A percentile compares a stretch with the other conserved stretches of the same genome.
Evolutionary conservation across 768 basidiomycete genomes (phyloP).

Genomic region (Jaapia argillacea): DNA sequence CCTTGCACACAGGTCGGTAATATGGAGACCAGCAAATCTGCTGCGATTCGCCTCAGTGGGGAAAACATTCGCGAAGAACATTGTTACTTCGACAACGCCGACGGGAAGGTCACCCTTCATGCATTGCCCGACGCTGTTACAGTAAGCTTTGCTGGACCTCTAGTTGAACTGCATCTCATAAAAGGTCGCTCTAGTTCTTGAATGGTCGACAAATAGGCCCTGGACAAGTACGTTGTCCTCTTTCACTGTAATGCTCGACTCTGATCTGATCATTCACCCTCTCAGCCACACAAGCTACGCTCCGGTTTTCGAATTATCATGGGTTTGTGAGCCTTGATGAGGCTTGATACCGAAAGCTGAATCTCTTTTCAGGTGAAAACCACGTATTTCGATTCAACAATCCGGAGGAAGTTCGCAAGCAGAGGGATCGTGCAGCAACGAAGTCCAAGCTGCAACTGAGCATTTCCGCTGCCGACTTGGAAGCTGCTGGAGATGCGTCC

Average conservation of each 20-base stretch:
- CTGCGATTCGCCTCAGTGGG: slow-evolving; percentile 88
- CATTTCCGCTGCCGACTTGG: slow-evolving; percentile 57
- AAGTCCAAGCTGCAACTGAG: slow-evolving; percentile 62
- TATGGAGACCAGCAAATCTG: slow-evolving; percentile 68
- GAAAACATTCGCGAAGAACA: slow-evolving; percentile 88
- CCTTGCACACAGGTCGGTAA: slow-evolving; percentile 60
- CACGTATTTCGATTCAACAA: slow-evolving; percentile 98
- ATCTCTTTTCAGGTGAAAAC: slow-evolving; percentile 88
- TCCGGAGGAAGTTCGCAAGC: slow-evolving; percentile 89
- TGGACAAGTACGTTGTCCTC: slow-evolving; percentile 46
- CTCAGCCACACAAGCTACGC: slow-evolving; percentile 69
- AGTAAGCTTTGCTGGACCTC: no score
- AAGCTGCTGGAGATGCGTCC: slow-evolving; percentile 28
- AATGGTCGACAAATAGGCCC: slow-evolving; percentile 85
- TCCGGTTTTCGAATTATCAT: slow-evolving; percentile 97
- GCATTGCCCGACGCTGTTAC: slow-evolving; percentile 76
- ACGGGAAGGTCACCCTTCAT: slow-evolving; percentile 78
- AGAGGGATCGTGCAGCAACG: slow-evolving; percentile 70
- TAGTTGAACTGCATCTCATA: no score
- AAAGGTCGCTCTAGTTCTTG: slow-evolving; percentile 51
- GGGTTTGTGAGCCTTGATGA: slow-evolving; percentile 34
- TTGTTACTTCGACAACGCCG: slow-evolving; percentile 81
- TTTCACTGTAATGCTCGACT: background rate
- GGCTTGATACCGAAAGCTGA: slow-evolving; percentile 5
- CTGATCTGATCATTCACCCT: background rate